Percentiles rank a stretch among this genome's conserved stretches.
These are phyloP conservation scores for Sporothrix schenckii DNA, from an alignment of 2,329 filamentous ascomycete genomes.

Conservation along the genomic window DNA sequence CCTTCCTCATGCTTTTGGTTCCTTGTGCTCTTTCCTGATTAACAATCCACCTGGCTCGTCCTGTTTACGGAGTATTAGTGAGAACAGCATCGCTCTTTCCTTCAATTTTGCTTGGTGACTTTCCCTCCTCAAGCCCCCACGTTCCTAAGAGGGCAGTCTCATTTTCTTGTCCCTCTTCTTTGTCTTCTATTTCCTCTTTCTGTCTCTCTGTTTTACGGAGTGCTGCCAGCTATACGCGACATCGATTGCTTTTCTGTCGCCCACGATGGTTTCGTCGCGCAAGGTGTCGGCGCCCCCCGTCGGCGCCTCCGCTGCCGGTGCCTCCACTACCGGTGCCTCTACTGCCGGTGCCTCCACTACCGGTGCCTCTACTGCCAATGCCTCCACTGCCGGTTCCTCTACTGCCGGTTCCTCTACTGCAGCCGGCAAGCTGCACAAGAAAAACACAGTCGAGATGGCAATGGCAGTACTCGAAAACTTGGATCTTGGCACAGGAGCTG, in stretches of 20 bases:
- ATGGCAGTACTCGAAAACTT: background rate
- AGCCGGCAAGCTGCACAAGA: slow-evolving; percentile 13
- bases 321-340: background rate
- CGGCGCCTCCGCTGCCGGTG: background rate
- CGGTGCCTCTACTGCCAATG: too few species aligned
- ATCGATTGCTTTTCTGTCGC: background rate
- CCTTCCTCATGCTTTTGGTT: background rate
- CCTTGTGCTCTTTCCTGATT: background rate
- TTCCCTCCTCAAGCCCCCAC: background rate
- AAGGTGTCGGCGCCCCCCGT: background rate
- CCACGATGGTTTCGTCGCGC: slow-evolving; percentile 19
- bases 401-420: background rate
- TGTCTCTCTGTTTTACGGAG: background rate
- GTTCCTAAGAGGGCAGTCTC: background rate
- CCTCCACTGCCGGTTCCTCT: too few species aligned
- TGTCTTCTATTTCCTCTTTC: background rate
- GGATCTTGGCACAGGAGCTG: background rate
- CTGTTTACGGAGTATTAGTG: slow-evolving; percentile 9
- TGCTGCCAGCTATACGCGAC: background rate
- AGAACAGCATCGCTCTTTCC: slow-evolving; percentile 1
- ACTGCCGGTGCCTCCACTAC: too few species aligned
- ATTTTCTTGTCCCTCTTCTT: background rate
- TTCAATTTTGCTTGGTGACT: background rate
- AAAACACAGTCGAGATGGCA: slow-evolving; percentile 8
- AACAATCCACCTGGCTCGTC: background rate